phyloP scores from a whole-genome alignment of 805 yeast species.

The Jamesozyma jinghongensis region DNA sequence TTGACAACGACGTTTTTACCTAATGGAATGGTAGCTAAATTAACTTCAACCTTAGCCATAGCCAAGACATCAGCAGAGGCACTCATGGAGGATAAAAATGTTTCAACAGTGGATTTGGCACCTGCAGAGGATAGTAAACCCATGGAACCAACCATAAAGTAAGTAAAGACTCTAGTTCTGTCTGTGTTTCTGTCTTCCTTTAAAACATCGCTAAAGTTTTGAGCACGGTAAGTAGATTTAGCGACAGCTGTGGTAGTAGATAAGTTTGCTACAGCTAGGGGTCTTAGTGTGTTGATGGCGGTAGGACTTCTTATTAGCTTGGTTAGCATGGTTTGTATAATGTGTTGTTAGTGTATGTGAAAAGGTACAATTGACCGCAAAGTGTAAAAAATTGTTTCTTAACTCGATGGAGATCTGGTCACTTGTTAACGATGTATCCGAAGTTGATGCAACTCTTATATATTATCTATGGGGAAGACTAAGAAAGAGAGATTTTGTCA shows the following conservation, averaged over 20 bases:
- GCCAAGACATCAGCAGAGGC: conserved; percentile 99
- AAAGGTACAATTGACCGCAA: neutral
- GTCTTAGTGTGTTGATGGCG: conserved; percentile 2
- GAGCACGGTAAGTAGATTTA: conserved; percentile 80
- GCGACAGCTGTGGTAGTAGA: conserved; percentile 26
- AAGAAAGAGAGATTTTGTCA: neutral
- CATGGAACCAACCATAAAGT: conserved; percentile 95
- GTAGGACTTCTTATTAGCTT: conserved; percentile 3
- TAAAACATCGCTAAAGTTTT: conserved; percentile 77
- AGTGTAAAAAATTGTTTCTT: neutral
- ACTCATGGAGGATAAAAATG: conserved; percentile 85
- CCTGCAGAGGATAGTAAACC: conserved; percentile 88
- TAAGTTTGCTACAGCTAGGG: conserved; percentile 12
- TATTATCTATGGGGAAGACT: no score
- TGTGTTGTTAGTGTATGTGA: no score
- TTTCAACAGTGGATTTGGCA: conserved; percentile 92
- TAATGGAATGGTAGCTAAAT: conserved; percentile 84
- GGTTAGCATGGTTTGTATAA: conserved; percentile 3
- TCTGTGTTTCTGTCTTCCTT: conserved; percentile 64
- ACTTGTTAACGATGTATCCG: neutral
- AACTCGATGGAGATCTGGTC: neutral
- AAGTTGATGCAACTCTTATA: neutral
- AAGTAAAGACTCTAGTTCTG: conserved; percentile 75
- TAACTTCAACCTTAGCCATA: conserved; percentile 98
- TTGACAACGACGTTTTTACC: conserved; percentile 97